Conservation (phyloP, 257 asterid species). For the Linaria vulgaris region DNA sequence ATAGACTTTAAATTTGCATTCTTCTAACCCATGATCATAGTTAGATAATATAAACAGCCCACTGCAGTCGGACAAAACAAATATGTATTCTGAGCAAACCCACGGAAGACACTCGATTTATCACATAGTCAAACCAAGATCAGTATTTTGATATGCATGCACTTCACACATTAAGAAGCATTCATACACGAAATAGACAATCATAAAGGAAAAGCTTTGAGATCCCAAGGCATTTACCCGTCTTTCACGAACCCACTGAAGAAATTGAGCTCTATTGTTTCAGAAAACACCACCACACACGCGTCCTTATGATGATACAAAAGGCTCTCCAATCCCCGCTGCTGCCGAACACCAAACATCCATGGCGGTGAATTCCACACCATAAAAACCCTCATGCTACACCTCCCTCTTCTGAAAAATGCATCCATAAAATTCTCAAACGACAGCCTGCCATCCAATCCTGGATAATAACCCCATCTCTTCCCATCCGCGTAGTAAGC, state of each 20-base stretch:
- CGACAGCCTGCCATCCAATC: conserved; percentile 61
- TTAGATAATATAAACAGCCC: conserved; percentile 15
- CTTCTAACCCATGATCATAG: conserved; percentile 7
- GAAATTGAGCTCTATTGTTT: conserved; percentile 89
- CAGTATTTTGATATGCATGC: conserved; percentile 7
- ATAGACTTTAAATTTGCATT: conserved; percentile 4
- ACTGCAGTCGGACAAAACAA: conserved; percentile 17
- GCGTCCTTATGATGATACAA: conserved; percentile 70
- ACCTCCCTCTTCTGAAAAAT: conserved; percentile 70
- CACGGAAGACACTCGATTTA: neutral
- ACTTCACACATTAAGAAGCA: conserved; percentile 8
- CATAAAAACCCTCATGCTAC: conserved; percentile 75
- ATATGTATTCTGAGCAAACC: conserved; percentile 11
- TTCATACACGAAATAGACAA: neutral
- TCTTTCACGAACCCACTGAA: conserved; percentile 69
- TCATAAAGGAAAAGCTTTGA: conserved; percentile 4
- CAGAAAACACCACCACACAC: conserved; percentile 90
- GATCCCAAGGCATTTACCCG: conserved; percentile 50
- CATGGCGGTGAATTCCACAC: conserved; percentile 99
- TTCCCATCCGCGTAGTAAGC: conserved; percentile 75
- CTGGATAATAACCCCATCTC: conserved; percentile 97
- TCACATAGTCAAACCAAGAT: neutral
- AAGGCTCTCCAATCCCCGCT: conserved; percentile 87
- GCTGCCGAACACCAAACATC: conserved; percentile 89
- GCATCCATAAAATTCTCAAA: conserved; percentile 78